phyloP scores from a whole-genome alignment of 352 stramenopile genomes.

The Aphanomyces invadans region DNA sequence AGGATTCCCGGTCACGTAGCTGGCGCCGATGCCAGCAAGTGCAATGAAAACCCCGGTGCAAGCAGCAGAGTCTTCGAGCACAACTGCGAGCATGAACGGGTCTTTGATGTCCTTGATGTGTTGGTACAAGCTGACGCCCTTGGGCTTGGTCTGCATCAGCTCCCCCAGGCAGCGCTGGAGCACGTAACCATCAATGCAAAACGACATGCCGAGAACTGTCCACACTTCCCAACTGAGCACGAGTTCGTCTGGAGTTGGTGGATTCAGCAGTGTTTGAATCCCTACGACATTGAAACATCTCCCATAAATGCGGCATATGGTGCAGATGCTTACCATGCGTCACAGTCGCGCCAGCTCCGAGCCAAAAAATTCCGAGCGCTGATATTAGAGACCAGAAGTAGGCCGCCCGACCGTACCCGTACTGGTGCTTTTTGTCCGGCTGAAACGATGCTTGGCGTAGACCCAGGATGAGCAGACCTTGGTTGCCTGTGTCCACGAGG shows the following conservation, averaged over 20 bases:
- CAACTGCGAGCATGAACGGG: slow-evolving; percentile 94
- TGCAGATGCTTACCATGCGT: slow-evolving; percentile 75
- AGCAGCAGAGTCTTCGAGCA: slow-evolving; percentile 95
- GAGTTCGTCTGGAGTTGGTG: slow-evolving; percentile 44
- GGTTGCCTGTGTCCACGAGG: slow-evolving; percentile 96
- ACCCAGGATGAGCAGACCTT: slow-evolving; percentile 85
- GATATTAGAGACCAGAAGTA: slow-evolving; percentile 99
- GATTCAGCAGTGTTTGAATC: slow-evolving; percentile 74
- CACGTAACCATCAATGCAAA: slow-evolving; percentile 95
- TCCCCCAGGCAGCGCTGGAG: slow-evolving; percentile 87
- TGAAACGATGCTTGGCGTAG: slow-evolving; percentile 75
- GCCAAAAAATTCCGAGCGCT: slow-evolving; percentile 97
- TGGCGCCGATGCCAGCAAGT: slow-evolving; percentile 88
- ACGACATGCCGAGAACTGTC: slow-evolving; percentile 91
- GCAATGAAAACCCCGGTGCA: slow-evolving; percentile 96
- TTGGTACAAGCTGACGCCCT: slow-evolving; percentile 53
- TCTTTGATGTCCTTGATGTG: slow-evolving; percentile 84
- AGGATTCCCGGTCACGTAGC: slow-evolving; percentile 87
- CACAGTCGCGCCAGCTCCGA: slow-evolving; percentile 93
- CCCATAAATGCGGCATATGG: too few species aligned
- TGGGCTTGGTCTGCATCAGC: slow-evolving; percentile 65
- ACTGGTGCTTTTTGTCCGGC: slow-evolving; percentile 93
- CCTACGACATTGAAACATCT: slow-evolving; percentile 29
- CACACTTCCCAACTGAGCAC: slow-evolving; percentile 87
- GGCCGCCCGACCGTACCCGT: slow-evolving; percentile 94